Conservation (phyloP, 2,329 filamentous ascomycete species). For the Pleoardoris graminearum region DNA sequence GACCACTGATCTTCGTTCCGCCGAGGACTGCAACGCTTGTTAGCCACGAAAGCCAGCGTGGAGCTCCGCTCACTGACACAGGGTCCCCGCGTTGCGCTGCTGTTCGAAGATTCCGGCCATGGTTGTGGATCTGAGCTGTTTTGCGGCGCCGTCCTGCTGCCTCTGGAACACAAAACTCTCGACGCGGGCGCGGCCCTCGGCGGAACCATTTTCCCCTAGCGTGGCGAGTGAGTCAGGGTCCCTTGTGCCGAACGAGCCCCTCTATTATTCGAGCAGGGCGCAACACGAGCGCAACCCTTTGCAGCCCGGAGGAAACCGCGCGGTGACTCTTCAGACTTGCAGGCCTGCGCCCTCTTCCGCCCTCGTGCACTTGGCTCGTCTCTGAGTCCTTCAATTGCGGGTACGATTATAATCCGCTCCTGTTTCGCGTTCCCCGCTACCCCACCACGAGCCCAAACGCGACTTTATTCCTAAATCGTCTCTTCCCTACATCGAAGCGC, state of each 20-base stretch:
- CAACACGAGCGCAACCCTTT: conserved; percentile 16
- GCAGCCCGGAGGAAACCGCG: conserved; percentile 19
- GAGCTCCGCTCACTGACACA: conserved; percentile 63
- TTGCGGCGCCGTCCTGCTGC: conserved; percentile 33
- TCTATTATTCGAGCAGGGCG: conserved; percentile 24
- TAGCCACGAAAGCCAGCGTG: conserved; percentile 18
- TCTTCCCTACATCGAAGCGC: background rate
- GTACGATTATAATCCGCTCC: conserved; percentile 16
- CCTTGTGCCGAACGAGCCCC: conserved; percentile 19
- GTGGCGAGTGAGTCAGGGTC: conserved; percentile 25
- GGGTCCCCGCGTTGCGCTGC: conserved; percentile 85
- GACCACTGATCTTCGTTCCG: conserved; percentile 94
- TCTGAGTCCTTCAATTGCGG: conserved; percentile 30
- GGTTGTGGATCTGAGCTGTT: conserved; percentile 37
- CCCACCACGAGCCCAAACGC: conserved; percentile 30
- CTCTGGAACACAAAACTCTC: conserved; percentile 36
- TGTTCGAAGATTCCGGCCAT: conserved; percentile 98
- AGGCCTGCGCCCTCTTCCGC: conserved; percentile 14
- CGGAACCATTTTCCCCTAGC: conserved; percentile 6
- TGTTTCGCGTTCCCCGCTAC: conserved; percentile 35
- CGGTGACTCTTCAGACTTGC: conserved; percentile 19
- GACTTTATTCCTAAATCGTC: conserved; percentile 15
- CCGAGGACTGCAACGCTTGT: conserved; percentile 69
- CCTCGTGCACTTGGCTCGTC: conserved; percentile 3
- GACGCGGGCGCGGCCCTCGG: conserved; percentile 27